Percentiles rank a stretch among this genome's conserved stretches.
phyloP scores from a whole-genome alignment of 164 flowering plant species.

The Hamamelis virginiana region DNA sequence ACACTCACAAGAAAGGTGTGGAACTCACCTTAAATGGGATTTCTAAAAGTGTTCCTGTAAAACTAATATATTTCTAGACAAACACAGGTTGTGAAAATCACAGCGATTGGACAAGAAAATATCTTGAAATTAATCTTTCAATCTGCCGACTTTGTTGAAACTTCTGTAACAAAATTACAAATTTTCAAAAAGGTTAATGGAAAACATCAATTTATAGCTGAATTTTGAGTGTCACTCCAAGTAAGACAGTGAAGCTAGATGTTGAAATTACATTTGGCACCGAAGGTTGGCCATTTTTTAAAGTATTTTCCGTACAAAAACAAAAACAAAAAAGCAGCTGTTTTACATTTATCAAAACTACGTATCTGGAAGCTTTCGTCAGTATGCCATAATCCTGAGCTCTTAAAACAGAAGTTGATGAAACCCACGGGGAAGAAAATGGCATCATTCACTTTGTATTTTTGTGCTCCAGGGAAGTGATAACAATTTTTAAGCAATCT shows the following conservation, averaged over 20 bases:
- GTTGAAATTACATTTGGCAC: neutral
- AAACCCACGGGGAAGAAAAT: conserved; percentile 4
- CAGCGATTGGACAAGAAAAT: too few relatives aligned
- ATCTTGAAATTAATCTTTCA: neutral
- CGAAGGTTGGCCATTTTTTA: neutral
- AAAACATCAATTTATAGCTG: neutral
- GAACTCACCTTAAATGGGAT: too few relatives aligned
- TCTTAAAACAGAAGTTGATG: conserved; percentile 3
- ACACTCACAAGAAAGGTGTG: too few relatives aligned
- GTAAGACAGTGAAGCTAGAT: neutral
- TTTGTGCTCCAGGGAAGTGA: conserved; percentile 6
- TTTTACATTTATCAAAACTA: too few relatives aligned
- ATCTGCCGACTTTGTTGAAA: neutral
- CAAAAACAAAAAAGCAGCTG: too few relatives aligned
- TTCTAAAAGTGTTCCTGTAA: too few relatives aligned
- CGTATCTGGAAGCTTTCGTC: neutral
- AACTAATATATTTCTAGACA: too few relatives aligned
- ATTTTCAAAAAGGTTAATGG: neutral
- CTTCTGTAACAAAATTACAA: neutral
- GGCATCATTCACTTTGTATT: conserved; percentile 2
- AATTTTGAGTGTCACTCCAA: neutral
- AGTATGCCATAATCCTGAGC: neutral
- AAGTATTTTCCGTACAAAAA: too few relatives aligned
- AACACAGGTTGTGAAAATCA: too few relatives aligned
- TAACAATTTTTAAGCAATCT: conserved; percentile 19